Evolutionary conservation across 2,329 filamentous ascomycete genomes (phyloP), one percentile per base, ranked within the genome.

Genomic region (Colletotrichum destructivum): DNA sequence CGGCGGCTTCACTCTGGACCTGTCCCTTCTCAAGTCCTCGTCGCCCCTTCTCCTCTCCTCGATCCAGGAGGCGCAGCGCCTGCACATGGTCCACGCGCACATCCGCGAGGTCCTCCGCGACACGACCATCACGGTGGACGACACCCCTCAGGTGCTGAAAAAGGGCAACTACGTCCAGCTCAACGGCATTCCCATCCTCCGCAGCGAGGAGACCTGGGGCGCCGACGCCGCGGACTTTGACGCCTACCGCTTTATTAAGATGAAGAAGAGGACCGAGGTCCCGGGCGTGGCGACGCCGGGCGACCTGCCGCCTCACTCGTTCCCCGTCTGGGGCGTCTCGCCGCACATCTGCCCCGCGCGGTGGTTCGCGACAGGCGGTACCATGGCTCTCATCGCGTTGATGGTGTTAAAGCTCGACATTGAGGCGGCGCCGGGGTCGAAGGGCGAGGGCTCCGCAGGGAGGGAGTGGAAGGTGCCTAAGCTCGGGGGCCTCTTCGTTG

Each of bases 21-120:
- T 84, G 8, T 74, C 79, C 2, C 75, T 76, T 0, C 67, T 84
- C 38, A 79, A 79, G 40, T 75, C 77, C 7, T 70, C 76, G 2
- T 83, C 82, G 54, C 81, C 81, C 0, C 73, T 82, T 2, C 75
- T 82, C 0, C 51, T 84, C 2, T 82, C 81, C 3, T 73, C 78
- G 0, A 79, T 80, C 62, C 80, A 84, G 51, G 82, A 84, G 73
- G 79, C 78, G 16, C 76, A 81, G 38, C 81, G 82, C 4, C 65
- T 72, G 7, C 75, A 78, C 13, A 74, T 75, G 2, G 74, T 74
- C 16, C 67, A 77, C 23, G 76, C 78, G 2, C 76, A 75, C 13
- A 76, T 78, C 3, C 81, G 82, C 42, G 59, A 76, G 5, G 77
- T 84, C 0, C 75, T 74, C 2, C 68, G 79, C 5, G 82, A 85